A percentile compares a stretch with the other conserved stretches of the same genome.
Evolutionary conservation across 2,329 filamentous ascomycete genomes (phyloP).

Genomic region (Cordyceps farinosa): DNA sequence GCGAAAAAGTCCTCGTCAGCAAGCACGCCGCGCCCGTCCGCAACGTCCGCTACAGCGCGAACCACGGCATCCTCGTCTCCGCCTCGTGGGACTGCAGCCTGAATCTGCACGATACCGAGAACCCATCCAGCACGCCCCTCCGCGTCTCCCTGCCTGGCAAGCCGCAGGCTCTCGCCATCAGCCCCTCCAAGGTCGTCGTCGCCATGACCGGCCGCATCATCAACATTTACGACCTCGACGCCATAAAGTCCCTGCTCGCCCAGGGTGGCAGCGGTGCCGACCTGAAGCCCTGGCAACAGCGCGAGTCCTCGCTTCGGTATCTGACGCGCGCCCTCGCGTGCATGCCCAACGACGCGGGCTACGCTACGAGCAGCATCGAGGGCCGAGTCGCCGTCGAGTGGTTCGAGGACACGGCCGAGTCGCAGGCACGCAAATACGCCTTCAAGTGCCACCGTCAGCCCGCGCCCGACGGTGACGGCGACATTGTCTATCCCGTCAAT

Average conservation of each 20-base stretch:
- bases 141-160: slow-evolving; percentile 74
- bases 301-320: slow-evolving; percentile 93
- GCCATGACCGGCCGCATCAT: slow-evolving; percentile 94
- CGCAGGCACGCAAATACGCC: slow-evolving; percentile 90
- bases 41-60: slow-evolving; percentile 74
- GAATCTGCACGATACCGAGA: slow-evolving; percentile 70
- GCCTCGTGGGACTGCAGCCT: slow-evolving; percentile 92
- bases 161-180: slow-evolving; percentile 81
- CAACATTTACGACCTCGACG: slow-evolving; percentile 85
- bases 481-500: slow-evolving; percentile 89
- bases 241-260: slow-evolving; percentile 55
- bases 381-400: slow-evolving; percentile 95
- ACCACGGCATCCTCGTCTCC: slow-evolving; percentile 76
- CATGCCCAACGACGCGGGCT: slow-evolving; percentile 95
- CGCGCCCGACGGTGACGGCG: slow-evolving; percentile 58
- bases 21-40: slow-evolving; percentile 77
- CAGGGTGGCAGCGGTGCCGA: slow-evolving; percentile 40
- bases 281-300: slow-evolving; percentile 82
- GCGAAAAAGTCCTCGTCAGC: slow-evolving; percentile 70
- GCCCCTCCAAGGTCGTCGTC: slow-evolving; percentile 75
- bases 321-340: slow-evolving; percentile 90
- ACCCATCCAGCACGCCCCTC: slow-evolving; percentile 52
- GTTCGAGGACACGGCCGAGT: slow-evolving; percentile 87
- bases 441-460: slow-evolving; percentile 96
- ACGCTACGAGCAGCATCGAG: slow-evolving; percentile 89